Percentiles rank a stretch among this genome's conserved stretches.
Evolutionary conservation across 2,329 filamentous ascomycete species (phyloP).

Genomic region (Fusarium incarnatum): DNA sequence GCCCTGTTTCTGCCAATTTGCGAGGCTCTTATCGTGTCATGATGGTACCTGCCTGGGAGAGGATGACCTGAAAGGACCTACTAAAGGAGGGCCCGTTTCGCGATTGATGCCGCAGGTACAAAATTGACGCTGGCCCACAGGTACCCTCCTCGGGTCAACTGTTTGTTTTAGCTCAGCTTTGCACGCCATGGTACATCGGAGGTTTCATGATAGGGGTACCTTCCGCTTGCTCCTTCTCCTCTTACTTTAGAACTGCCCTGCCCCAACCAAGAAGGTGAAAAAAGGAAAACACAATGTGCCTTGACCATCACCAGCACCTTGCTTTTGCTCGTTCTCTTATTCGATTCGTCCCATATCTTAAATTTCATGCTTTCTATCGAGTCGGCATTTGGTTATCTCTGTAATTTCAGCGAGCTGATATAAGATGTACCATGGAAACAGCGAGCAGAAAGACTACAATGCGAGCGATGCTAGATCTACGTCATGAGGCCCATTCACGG

Average conservation of each 20-base stretch:
- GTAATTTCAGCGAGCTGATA: background rate
- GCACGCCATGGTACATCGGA: slow-evolving; percentile 7
- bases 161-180: background rate
- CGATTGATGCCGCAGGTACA: slow-evolving; percentile 24
- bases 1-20: background rate
- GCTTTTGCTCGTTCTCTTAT: background rate
- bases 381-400: background rate
- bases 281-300: slow-evolving; percentile 12
- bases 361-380: background rate
- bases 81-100: slow-evolving; percentile 16
- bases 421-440: background rate
- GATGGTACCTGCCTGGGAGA: slow-evolving; percentile 6
- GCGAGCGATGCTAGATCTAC: slow-evolving; percentile 22
- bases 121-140: slow-evolving; percentile 1
- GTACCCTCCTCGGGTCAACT: slow-evolving; percentile 4
- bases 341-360: background rate
- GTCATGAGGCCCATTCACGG: slow-evolving; percentile 31
- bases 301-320: background rate
- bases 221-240: background rate
- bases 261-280: background rate
- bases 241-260: slow-evolving; percentile 7
- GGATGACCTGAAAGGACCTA: slow-evolving; percentile 7
- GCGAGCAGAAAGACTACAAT: background rate
- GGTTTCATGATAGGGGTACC: slow-evolving; percentile 17
- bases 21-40: slow-evolving; percentile 15